Evolutionary conservation across 2,329 filamentous ascomycete species (phyloP).

Genomic region (Clonostachys rhizophaga): DNA sequence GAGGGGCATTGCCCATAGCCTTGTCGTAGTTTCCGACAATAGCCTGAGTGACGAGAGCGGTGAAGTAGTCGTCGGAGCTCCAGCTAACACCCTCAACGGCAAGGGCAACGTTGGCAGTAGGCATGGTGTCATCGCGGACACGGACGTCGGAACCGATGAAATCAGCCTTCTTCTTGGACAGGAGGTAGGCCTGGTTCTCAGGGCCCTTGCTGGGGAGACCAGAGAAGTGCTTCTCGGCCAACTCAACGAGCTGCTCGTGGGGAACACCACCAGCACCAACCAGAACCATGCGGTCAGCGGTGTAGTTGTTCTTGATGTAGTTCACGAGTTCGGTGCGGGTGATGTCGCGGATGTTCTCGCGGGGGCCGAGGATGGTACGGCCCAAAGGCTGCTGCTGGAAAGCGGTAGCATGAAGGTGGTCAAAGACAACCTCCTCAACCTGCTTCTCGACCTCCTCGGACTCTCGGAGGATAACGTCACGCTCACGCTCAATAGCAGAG

Average conservation of each 20-base stretch:
- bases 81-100: slow-evolving; percentile 99
- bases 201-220: slow-evolving; percentile 71
- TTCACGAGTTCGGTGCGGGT: slow-evolving; percentile 82
- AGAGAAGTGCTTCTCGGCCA: slow-evolving; percentile 95
- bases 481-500: slow-evolving; percentile 90
- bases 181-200: slow-evolving; percentile 67
- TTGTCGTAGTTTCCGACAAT: slow-evolving; percentile 99
- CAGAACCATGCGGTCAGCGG: slow-evolving; percentile 97
- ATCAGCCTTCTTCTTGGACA: slow-evolving; percentile 83
- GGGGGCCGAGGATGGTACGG: slow-evolving; percentile 94
- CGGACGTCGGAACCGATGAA: slow-evolving; percentile 96
- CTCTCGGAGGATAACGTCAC: slow-evolving; percentile 97
- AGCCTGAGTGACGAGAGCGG: slow-evolving; percentile 92
- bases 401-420: slow-evolving; percentile 96
- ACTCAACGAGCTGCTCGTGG: slow-evolving; percentile 88
- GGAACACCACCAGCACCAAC: slow-evolving; percentile 92
- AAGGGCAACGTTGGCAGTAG: slow-evolving; percentile 95
- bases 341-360: slow-evolving; percentile 97
- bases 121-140: slow-evolving; percentile 92
- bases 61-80: slow-evolving; percentile 99
- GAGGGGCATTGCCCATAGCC: slow-evolving; percentile 94
- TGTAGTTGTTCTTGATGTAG: slow-evolving; percentile 99
- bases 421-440: slow-evolving; percentile 98
- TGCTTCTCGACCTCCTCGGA: slow-evolving; percentile 99
- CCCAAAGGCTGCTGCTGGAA: slow-evolving; percentile 95